phyloP scores from a whole-genome alignment of 1,284 basidiomycete species.

The Chondrostereum purpureum region DNA sequence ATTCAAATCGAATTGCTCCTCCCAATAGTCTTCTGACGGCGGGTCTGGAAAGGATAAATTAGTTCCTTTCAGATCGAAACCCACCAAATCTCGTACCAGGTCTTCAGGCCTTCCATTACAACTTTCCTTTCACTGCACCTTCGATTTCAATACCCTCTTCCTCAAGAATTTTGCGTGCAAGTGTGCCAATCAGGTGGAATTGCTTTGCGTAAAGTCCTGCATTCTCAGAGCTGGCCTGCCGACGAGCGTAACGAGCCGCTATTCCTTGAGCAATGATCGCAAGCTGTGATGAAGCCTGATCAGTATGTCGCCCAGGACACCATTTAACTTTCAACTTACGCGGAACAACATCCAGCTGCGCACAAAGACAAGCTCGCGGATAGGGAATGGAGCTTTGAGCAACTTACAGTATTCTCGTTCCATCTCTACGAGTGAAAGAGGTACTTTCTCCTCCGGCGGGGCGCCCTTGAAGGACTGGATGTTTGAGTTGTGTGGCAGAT shows the following conservation, averaged over 20 bases:
- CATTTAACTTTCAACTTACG: conserved; percentile 35
- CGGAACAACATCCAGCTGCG: conserved; percentile 87
- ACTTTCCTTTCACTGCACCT: conserved; percentile 2
- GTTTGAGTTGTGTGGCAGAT: conserved; percentile 23
- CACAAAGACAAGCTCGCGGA: conserved; percentile 69
- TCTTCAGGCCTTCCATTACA: too few species aligned
- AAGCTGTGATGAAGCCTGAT: conserved; percentile 36
- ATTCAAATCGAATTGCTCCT: too few species aligned
- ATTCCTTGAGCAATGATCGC: conserved; percentile 91
- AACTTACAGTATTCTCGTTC: conserved; percentile 71
- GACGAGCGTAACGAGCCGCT: conserved; percentile 78
- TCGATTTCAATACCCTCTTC: conserved; percentile 33
- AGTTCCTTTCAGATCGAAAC: too few species aligned
- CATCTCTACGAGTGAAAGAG: conserved; percentile 67
- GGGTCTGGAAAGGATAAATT: too few species aligned
- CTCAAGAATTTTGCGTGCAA: conserved; percentile 56
- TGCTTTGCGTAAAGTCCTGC: conserved; percentile 49
- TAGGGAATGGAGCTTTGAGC: conserved; percentile 60
- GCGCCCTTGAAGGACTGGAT: conserved; percentile 61
- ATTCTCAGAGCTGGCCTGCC: conserved; percentile 82
- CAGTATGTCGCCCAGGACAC: background rate
- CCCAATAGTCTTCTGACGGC: too few species aligned
- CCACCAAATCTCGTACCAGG: too few species aligned
- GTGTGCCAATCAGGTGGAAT: conserved; percentile 60
- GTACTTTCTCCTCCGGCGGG: conserved; percentile 35